These are phyloP conservation scores for Globisporangium iwayamae DNA, from an alignment of 352 stramenopile species.

Conservation along the genomic window DNA sequence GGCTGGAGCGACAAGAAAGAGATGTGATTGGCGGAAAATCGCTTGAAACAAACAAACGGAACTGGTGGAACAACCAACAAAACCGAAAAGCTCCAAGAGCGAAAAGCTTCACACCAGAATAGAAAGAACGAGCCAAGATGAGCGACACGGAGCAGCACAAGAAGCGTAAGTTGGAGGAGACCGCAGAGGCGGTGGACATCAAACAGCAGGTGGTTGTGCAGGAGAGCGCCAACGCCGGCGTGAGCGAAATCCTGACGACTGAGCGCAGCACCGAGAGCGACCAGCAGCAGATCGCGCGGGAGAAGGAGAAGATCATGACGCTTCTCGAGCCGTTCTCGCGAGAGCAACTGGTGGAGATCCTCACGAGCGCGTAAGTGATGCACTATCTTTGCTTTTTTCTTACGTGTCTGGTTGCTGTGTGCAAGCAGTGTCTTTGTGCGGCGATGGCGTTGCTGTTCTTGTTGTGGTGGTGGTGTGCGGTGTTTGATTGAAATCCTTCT, in stretches of 20 bases:
- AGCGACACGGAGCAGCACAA: constrained; percentile 28
- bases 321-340: constrained; percentile 55
- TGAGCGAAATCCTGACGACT: too few species aligned
- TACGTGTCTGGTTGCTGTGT: constrained; percentile 6
- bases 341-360: constrained; percentile 63
- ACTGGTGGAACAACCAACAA: constrained; percentile 6
- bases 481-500: constrained; percentile 8
- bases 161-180: constrained; percentile 39
- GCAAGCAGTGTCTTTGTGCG: not conserved
- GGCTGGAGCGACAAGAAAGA: not conserved
- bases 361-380: constrained; percentile 58
- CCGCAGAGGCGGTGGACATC: not conserved
- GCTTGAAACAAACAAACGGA: not conserved
- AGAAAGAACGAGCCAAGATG: constrained; percentile 10
- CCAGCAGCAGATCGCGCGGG: constrained; percentile 16
- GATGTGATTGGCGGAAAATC: not conserved
- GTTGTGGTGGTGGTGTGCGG: constrained; percentile 1
- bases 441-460: constrained; percentile 6
- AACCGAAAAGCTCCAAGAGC: not conserved
- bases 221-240: not conserved
- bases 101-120: not conserved
- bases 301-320: constrained; percentile 27
- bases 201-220: not conserved
- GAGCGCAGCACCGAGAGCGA: constrained; percentile 1
- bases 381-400: constrained; percentile 3